A percentile compares a stretch with the other conserved stretches of the same genome.
phyloP scores from a whole-genome alignment of 2,329 filamentous ascomycete genomes.

The Monilinia vaccinii-corymbosi region DNA sequence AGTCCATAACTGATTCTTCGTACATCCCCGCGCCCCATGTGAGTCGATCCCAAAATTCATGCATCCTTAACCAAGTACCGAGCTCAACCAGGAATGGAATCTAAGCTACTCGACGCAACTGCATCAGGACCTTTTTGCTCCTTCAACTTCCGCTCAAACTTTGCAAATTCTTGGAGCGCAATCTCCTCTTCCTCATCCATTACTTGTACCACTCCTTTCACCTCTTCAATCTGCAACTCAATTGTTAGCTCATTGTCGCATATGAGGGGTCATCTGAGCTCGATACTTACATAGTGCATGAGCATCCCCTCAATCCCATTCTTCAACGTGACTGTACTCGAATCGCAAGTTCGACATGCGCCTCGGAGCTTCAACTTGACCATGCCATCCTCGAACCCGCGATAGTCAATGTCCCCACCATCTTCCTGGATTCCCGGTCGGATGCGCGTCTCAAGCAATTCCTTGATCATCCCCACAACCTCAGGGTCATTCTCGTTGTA shows the following conservation, averaged over 20 bases:
- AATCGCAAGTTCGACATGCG: conserved; percentile 92
- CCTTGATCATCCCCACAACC: conserved; percentile 97
- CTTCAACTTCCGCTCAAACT: conserved; percentile 79
- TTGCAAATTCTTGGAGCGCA: conserved; percentile 77
- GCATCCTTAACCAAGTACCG: background rate
- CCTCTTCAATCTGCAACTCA: conserved; percentile 72
- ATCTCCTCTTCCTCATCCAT: conserved; percentile 89
- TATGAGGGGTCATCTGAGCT: background rate
- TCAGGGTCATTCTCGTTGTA: conserved; percentile 90
- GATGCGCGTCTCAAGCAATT: conserved; percentile 89
- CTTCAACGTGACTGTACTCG: conserved; percentile 91
- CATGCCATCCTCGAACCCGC: conserved; percentile 77
- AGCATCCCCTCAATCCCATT: conserved; percentile 98
- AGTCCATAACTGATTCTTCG: background rate
- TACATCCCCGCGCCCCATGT: conserved; percentile 2
- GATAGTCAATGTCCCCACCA: conserved; percentile 92
- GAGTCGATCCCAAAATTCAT: background rate
- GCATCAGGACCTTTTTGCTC: conserved; percentile 38
- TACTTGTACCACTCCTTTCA: conserved; percentile 84
- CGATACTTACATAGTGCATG: conserved; percentile 75
- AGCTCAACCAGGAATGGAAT: conserved; percentile 20
- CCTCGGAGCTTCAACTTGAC: conserved; percentile 84
- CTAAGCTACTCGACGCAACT: conserved; percentile 20
- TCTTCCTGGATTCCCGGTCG: conserved; percentile 95
- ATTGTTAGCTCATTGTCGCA: conserved; percentile 21